Base-by-base conservation (phyloP, 805 yeast species). In the Nakazawaea sp. region DNA sequence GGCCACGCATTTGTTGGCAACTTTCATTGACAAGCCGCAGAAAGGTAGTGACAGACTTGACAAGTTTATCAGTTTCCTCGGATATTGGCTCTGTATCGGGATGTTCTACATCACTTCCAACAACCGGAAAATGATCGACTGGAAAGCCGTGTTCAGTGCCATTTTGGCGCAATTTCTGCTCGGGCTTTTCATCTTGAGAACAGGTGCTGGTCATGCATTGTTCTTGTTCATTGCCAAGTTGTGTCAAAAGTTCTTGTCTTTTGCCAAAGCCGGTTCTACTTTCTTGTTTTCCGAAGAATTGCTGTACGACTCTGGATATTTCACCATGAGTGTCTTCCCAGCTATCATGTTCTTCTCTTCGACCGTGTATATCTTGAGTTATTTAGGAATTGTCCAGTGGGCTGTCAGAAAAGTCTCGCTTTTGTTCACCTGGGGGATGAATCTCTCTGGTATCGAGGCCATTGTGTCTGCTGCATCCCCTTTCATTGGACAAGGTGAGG, bases 391-490 rank as follows among this genome's bases (percentile, higher is more conserved):
- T 24, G 61, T 77, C 38, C 83, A 77, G 51, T 77, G 82, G 81
- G 59, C 58, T 30, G 66, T 77, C 38, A 64, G 65, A 30, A 77
- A 77, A 53, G 72, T 72, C 45, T 75, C 81, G 15, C 55, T 56
- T 47, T 68, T 75, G 46, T 75, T 77, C 62, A 74, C 68, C 61
- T 76, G 80, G 80, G 52, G 74, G 26, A 65, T 75, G 63, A 58
- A 65, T 41, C 70, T 74, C 18, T 66, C 76, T 20, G 83, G 83
- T 47, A 79, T 81, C 36, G 83, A 76, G 51, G 73, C 81, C 18
- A 71, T 75, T 32, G 77, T 75, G 20, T 79, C 81, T 4, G 79
- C 81, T 32, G 81, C 81, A 1, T 70, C 81, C 19, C 83, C 83
- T 5, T 76, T 76, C 54, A 64, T 76, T 45, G 83, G 83, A 31